Base-by-base conservation (phyloP, 23 red algal species). In the Chondrus crispus region DNA sequence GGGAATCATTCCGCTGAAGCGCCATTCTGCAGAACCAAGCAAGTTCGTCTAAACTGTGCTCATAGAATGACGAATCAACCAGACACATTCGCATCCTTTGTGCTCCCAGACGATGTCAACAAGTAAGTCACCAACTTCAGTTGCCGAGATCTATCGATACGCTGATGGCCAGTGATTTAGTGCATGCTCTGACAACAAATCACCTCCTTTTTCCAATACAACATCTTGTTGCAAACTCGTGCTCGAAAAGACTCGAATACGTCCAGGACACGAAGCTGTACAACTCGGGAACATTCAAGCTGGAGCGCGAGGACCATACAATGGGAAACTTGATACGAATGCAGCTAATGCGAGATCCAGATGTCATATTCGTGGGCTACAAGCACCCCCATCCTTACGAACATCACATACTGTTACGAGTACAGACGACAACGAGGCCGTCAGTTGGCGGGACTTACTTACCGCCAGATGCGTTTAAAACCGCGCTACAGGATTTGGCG, bases 271-370 rank as follows among this genome's bases (percentile, higher is more conserved):
- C 87, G 3, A 96, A 96, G 52, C 49, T 95, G 13, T 54, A 60
- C 11, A 91, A 95, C 93, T 89, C 71, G 46, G 97, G 85, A 35
- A 91, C 73, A 5, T 93, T 99, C 62, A 85, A 75, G 35, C 85
- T 99, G 28, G 97, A 99, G 77, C 83, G 97, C 41, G 97, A 99
- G 75, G 97, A 99, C 80, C 97, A 99, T 54, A 99, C 97, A 1
- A 51, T 99, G 0, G 97, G 87, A 22, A 99, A 99, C 90, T 66
- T 96, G 62, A 35, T 99, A 26, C 93, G 97, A 49, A 95, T 94
- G 94, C 97, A 99, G 64, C 92, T 99, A 53, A 45, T 99, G 29
- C 88, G 94, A 41, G 97, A 99, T 74, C 75, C 77, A 33, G 84
- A 96, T 57, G 97, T 99, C 12, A 70, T 95, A 29, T 99, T 95